phyloP scores from a whole-genome alignment of 1,284 basidiomycete genomes.

The Malassezia obtusa region DNA sequence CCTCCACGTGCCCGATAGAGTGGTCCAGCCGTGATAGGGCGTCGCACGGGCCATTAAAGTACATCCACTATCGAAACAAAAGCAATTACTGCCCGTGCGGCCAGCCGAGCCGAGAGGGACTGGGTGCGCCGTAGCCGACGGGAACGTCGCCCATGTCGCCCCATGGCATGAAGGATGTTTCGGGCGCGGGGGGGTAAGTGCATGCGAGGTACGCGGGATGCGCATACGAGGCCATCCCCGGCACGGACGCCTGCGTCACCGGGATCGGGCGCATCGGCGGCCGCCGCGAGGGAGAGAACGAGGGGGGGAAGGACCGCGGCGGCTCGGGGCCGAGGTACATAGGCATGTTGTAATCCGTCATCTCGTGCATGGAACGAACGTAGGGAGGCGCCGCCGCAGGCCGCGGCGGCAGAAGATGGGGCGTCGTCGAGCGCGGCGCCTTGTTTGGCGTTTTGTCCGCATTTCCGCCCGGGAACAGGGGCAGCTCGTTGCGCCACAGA shows the following conservation, averaged over 20 bases:
- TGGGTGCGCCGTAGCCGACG: neutral
- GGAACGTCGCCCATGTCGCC: neutral
- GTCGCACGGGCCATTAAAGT: constrained; percentile 1
- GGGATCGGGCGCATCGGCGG: neutral
- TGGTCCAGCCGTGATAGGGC: too few species aligned
- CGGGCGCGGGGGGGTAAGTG: neutral
- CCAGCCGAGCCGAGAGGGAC: neutral
- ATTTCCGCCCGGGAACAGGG: neutral
- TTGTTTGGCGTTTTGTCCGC: neutral
- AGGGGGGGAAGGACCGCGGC: neutral
- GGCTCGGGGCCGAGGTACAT: neutral
- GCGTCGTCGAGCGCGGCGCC: neutral
- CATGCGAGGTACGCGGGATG: neutral
- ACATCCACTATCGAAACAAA: neutral
- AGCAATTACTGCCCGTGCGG: neutral
- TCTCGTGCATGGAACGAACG: neutral
- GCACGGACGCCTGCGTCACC: neutral
- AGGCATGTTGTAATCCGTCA: constrained; percentile 3
- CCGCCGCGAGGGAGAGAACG: neutral
- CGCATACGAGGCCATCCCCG: neutral
- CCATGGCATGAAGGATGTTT: neutral
- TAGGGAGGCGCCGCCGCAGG: neutral
- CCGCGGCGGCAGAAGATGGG: neutral
- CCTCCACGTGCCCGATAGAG: too few species aligned
- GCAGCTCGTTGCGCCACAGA: neutral